Conservation (phyloP, 148 eudicot species). For the Rhododendron williamsianum region DNA sequence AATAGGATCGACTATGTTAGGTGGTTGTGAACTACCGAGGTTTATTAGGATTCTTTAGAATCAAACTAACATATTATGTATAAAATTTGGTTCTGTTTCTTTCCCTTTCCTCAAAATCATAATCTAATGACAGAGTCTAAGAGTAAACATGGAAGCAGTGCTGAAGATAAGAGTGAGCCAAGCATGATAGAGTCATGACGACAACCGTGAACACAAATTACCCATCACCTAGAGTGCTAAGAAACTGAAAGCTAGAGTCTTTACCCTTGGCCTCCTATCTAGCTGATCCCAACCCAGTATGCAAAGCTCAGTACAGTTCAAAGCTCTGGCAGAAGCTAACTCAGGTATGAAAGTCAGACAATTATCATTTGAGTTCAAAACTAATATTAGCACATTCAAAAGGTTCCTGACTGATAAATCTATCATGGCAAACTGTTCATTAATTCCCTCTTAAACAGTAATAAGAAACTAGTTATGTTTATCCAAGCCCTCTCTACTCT, state of each 20-base stretch:
- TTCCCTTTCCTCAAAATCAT: not conserved
- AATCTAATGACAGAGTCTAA: not conserved
- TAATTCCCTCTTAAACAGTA: not conserved
- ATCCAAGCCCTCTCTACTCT: not conserved
- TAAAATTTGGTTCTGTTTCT: not conserved
- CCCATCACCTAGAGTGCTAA: not conserved
- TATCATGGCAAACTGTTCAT: not conserved
- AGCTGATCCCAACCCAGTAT: not conserved
- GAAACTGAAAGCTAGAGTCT: not conserved
- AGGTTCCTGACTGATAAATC: not conserved
- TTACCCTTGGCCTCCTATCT: not conserved
- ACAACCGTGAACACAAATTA: not conserved
- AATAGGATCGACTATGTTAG: not conserved
- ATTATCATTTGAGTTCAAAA: not conserved
- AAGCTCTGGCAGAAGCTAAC: not conserved
- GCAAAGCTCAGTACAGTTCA: not conserved
- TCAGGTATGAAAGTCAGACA: not conserved
- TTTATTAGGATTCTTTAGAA: not conserved
- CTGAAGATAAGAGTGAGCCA: not conserved
- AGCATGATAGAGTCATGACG: not conserved
- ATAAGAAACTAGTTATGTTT: not conserved
- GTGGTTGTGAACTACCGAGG: not conserved
- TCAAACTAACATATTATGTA: not conserved
- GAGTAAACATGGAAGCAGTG: not conserved
- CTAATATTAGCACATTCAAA: not conserved